Evolutionary conservation across 2,329 filamentous ascomycete genomes (phyloP), one percentile per base, ranked within the genome.

Genomic region (Elsinoe necatrix): DNA sequence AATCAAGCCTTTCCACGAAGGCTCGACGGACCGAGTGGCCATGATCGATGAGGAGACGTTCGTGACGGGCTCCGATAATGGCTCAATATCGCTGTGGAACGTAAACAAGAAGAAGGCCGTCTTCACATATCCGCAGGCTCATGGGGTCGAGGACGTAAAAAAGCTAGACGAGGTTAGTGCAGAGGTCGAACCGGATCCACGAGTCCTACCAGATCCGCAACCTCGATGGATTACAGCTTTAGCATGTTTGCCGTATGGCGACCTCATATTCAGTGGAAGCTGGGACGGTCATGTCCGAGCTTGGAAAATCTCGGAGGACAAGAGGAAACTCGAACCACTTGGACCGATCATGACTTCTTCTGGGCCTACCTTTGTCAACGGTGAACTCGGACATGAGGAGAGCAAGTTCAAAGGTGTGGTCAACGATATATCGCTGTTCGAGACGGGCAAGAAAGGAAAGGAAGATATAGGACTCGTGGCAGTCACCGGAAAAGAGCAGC

Each of bases 51-150:
- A 86, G 66, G 85, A 85, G 67, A 86, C 84, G 20, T 98, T 97
- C 67, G 84, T 98, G 60, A 98, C 93, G 0, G 93, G 92, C 20
- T 88, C 87, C 58, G 92, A 98, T 72, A 95, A 93, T 64, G 93
- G 93, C 55, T 81, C 85, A 4, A 77, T 98, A 54, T 85, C 84
- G 0, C 80, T 97, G 11, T 97, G 92, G 92, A 89, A 84, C 59
- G 78, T 90, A 20, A 81, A 91, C 68, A 95, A 95, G 76, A 98
- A 98, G 80, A 97, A 97, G 72, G 86, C 93, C 0, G 77, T 98
- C 8, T 87, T 85, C 71, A 87, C 88, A 2, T 74, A 93, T 43
- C 80, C 85, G 1, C 77, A 88, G 27, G 90, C 92, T 3, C 93
- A 98, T 70, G 93, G 93, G 29, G 75, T 95, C 54, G 90, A 96